Base-by-base conservation (phyloP, 2,329 filamentous ascomycete species). In the Laburnicola sp. region DNA sequence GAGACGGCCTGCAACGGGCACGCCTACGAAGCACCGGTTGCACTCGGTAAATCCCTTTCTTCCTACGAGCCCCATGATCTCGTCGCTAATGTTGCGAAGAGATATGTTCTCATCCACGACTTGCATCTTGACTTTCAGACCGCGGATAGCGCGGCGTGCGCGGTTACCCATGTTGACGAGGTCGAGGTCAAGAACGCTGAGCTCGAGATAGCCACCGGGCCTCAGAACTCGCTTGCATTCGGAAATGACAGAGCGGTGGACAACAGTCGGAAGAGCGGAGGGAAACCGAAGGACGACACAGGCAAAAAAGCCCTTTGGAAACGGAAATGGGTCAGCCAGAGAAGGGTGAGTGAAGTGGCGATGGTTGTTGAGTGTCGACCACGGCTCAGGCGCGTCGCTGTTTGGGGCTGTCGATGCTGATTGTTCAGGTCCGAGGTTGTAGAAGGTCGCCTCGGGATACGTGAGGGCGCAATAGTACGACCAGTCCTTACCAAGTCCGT, bases 401-500 rank as follows among this genome's bases (percentile, higher is more conserved):
- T 44, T 48, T 23, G 57, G 35, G 5, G 57, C 35, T 7, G 60
- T 26, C 3, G 58, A 49, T 6, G 66, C n/a, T 3, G 66, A 65
- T 36, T 64, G 54, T 25, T 64, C 62, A 36, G 71, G 66, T 3
- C 74, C 74, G 23, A 93, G 78, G 65, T 92, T 91, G 75, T 89
- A 93, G 56, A 94, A 87, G 2, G 84, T 86, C 0, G 86, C 86
- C 0, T 80, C 79, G 0, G 87, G 86, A 58, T 93, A 93, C 1
- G 88, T 91, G 65, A 92, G 84, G 5, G 89, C 88, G 21, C 88
- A 88, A 61, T 91, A 93, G 69, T 90, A 92, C 0, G 89, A 92
- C 89, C 89, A 94, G 66, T 94, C 89, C 64, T 91, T 92, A n/a
- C 89, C 89, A 27, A 94, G 84, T 4, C 89, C 89, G 73, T 94